Evolutionary conservation across 75 land plant genomes (phyloP).

Genomic region (Picea glauca): DNA sequence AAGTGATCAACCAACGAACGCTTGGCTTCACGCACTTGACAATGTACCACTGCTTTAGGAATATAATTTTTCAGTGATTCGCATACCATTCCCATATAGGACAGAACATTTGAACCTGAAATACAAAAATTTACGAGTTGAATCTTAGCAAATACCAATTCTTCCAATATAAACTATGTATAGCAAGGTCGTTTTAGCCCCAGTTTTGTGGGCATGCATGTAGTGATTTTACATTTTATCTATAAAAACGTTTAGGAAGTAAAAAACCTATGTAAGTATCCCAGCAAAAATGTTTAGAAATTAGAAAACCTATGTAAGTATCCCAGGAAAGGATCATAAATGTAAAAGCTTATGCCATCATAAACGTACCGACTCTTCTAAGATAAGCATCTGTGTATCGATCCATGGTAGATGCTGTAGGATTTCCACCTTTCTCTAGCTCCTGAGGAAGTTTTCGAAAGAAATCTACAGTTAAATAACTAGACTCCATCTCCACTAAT

Average conservation of each 20-base stretch:
- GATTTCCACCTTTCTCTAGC: constrained; percentile 37
- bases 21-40: constrained; percentile 66
- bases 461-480: constrained; percentile 89
- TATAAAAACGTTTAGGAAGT: no score
- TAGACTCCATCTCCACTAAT: constrained; percentile 85
- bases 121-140: no score
- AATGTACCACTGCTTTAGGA: constrained; percentile 56
- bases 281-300: no score
- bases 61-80: constrained; percentile 39
- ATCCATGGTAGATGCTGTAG: neutral
- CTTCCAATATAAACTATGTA: no score
- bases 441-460: constrained; percentile 90
- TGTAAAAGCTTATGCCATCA: neutral
- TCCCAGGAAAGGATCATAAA: no score
- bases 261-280: no score
- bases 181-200: no score
- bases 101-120: constrained; percentile 54
- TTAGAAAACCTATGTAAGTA: no score
- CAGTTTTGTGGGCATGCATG: no score
- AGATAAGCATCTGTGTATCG: neutral
- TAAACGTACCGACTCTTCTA: constrained; percentile 9
- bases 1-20: constrained; percentile 51
- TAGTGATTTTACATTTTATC: no score
- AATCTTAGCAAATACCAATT: no score
- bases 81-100: constrained; percentile 46